These are phyloP conservation scores for Trichocladium antarcticum DNA, from an alignment of 495 filamentous ascomycete genomes.

Conservation along the genomic window DNA sequence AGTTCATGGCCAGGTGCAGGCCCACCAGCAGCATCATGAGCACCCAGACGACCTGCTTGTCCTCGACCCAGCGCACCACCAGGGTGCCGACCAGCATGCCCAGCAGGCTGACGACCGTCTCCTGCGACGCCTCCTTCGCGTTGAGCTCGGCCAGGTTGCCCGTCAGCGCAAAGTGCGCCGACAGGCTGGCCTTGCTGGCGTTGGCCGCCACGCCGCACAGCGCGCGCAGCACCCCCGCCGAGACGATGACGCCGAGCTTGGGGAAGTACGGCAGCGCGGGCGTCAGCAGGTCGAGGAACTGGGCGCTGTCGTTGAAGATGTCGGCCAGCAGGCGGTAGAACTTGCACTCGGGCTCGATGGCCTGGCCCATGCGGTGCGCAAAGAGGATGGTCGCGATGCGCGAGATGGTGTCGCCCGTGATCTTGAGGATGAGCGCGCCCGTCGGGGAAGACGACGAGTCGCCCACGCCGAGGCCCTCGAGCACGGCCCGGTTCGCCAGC, in stretches of 20 bases:
- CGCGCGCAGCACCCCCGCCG: conserved; percentile 64
- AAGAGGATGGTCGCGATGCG: conserved; percentile 85
- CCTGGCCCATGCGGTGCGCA: conserved; percentile 70
- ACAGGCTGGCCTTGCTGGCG: conserved; percentile 80
- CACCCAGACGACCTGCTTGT: conserved; percentile 62
- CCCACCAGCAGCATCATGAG: conserved; percentile 58
- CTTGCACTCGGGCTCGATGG: conserved; percentile 92
- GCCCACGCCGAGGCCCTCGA: conserved; percentile 88
- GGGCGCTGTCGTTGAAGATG: conserved; percentile 83
- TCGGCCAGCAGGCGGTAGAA: conserved; percentile 85
- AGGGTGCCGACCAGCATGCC: conserved; percentile 82
- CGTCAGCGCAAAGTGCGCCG: conserved; percentile 77
- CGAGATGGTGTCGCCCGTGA: conserved; percentile 75
- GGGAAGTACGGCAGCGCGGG: conserved; percentile 60
- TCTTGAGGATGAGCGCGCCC: conserved; percentile 71
- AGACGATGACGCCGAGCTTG: conserved; percentile 60
- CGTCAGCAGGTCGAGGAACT: conserved; percentile 80
- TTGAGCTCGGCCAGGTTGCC: conserved; percentile 93
- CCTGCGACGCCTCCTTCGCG: conserved; percentile 92
- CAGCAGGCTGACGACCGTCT: conserved; percentile 82
- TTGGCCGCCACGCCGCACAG: conserved; percentile 85
- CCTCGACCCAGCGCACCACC: conserved; percentile 64
- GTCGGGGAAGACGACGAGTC: conserved; percentile 78
- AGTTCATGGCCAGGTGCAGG: conserved; percentile 72
- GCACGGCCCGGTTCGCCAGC: conserved; percentile 75